phyloP scores from a whole-genome alignment of 371 early-diverging fungal species.

The Thermomucor indicae-seudaticae region DNA sequence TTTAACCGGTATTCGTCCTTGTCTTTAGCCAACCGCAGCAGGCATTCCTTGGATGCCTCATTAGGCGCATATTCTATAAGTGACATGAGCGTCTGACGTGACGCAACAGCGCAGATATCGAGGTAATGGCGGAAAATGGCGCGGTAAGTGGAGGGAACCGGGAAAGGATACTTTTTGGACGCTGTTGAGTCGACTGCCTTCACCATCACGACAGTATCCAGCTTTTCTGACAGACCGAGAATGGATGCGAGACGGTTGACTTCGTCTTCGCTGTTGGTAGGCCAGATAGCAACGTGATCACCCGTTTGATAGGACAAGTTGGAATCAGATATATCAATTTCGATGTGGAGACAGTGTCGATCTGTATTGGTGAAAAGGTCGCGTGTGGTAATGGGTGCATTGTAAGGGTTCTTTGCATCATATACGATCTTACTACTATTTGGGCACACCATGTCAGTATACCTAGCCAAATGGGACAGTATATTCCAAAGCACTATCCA shows the following conservation, averaged over 20 bases:
- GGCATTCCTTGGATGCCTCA: conserved; percentile 47
- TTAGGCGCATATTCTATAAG: conserved; percentile 60
- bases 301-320: conserved; percentile 87
- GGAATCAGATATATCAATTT: conserved; percentile 80
- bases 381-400: conserved; percentile 60
- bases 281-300: conserved; percentile 94
- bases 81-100: conserved; percentile 58
- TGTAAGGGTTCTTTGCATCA: conserved; percentile 83
- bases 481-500: conserved; percentile 13
- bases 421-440: conserved; percentile 33
- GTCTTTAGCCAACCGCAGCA: conserved; percentile 60
- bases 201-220: conserved; percentile 62
- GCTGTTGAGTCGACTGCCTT: conserved; percentile 62
- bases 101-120: conserved; percentile 75
- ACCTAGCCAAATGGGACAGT: not conserved
- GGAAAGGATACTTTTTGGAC: conserved; percentile 80
- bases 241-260: conserved; percentile 64
- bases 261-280: conserved; percentile 77
- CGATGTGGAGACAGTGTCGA: conserved; percentile 89
- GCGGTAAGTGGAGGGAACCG: conserved; percentile 81
- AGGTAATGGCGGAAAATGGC: conserved; percentile 88
- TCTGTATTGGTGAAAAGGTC: conserved; percentile 65
- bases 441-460: conserved; percentile 2
- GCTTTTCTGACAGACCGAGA: conserved; percentile 60
- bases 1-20: conserved; percentile 67